phyloP scores from a whole-genome alignment of 345 rosid genomes.

The Corchorus olitorius region DNA sequence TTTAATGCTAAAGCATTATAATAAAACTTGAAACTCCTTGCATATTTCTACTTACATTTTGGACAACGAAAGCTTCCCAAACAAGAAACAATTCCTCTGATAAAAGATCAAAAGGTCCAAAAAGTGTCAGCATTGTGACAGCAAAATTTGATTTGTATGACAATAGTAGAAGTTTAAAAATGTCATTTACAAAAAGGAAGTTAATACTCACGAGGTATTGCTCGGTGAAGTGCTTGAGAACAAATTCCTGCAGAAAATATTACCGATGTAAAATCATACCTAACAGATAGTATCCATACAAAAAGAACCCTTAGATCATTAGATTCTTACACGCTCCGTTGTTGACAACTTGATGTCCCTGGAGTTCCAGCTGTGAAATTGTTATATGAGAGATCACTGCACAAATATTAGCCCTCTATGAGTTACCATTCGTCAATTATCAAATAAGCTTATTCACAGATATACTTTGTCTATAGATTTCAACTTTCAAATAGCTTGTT shows the following conservation, averaged over 20 bases:
- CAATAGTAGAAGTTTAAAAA: not conserved
- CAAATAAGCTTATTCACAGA: not conserved
- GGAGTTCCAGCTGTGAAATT: slow-evolving; percentile 20
- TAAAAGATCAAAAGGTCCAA: slow-evolving; percentile 10
- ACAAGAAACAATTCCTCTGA: slow-evolving; percentile 25
- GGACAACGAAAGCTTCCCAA: slow-evolving; percentile 12
- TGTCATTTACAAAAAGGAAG: not conserved
- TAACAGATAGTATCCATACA: too few species aligned
- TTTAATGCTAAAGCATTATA: not conserved
- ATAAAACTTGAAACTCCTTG: not conserved
- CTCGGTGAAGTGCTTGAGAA: slow-evolving; percentile 35
- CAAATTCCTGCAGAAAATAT: slow-evolving; percentile 36
- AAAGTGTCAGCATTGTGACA: slow-evolving; percentile 5
- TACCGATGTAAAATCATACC: not conserved
- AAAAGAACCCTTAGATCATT: not conserved
- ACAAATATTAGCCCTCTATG: not conserved
- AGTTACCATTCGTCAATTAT: not conserved
- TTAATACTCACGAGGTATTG: slow-evolving; percentile 27
- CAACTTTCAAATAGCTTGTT: not conserved
- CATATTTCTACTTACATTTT: slow-evolving; percentile 25
- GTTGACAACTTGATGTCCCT: slow-evolving; percentile 9
- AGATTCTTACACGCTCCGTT: slow-evolving; percentile 26
- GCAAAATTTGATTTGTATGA: not conserved
- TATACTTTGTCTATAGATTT: not conserved
- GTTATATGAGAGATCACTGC: slow-evolving; percentile 47